Evolutionary conservation across 1,139 yeast species (phyloP), one percentile per base, ranked within the genome.

Genomic region (Meyerozyma athensensis): DNA sequence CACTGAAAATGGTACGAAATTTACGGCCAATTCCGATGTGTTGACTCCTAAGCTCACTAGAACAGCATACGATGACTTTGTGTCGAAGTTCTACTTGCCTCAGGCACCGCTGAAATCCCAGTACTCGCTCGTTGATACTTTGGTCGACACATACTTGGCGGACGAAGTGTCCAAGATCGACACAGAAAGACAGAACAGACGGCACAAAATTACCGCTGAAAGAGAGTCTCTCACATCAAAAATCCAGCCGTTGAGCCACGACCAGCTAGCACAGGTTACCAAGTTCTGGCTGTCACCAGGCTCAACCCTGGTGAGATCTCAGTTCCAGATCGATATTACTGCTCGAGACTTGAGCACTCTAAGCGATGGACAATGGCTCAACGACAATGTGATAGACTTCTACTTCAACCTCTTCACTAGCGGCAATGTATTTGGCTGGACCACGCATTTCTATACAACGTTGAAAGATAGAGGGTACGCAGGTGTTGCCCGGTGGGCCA

Each of bases 401-500:
- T 90, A 84, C 55, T 65, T 89, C 52, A 75, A 76, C 44, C 56
- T 83, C 44, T 66, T 89, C 7, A 76, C 77, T 8, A 43, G 41
- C 7, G 45, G 49, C 5, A 58, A 63, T 22, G 65, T 76, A 3
- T 86, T 80, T 53, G 80, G 83, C 3, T 89, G 95, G 72, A 83
- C 95, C 9, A 86, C 98, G 1, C 95, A 85, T 60, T 90, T 90
- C 56, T 90, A 75, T 58, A 72, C 95, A 0, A 83, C 84, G 2
- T 63, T 92, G 35, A 73, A 79, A 32, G 55, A 66, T 2, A 77
- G 76, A 45, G 98, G 98, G 0, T 89, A 89, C 56, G 63, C 63
- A 28, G 90, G 92, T 6, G 97, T 92, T 4, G 76, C 79, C 20
- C 68, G 94, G 45, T 92, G 98, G 98, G 86, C 96, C 40, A 86